A percentile compares a stretch with the other conserved stretches of the same genome.
phyloP scores from a whole-genome alignment of 768 basidiomycete species.

The Candolleomyces efflorescens region DNA sequence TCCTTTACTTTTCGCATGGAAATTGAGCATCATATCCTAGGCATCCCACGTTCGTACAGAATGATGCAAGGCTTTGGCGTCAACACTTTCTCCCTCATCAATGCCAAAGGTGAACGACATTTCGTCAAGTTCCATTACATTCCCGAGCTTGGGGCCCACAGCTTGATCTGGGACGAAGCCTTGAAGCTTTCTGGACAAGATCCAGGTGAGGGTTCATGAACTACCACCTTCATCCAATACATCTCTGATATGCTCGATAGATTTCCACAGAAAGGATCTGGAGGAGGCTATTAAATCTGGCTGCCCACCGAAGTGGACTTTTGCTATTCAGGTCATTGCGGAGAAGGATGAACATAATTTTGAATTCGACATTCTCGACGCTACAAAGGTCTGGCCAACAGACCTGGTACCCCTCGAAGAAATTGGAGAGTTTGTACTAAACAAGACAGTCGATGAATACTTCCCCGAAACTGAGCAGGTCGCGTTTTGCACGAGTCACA shows the following conservation, averaged over 20 bases:
- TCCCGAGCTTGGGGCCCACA: conserved; percentile 79
- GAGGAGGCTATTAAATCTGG: conserved; percentile 77
- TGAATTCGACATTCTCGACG: conserved; percentile 84
- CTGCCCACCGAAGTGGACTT: conserved; percentile 70
- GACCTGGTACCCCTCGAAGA: conserved; percentile 72
- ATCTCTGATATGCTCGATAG: conserved; percentile 21
- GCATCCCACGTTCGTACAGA: conserved; percentile 78
- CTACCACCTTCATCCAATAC: not conserved
- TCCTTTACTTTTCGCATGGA: not conserved
- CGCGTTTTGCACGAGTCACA: conserved; percentile 78
- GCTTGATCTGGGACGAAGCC: conserved; percentile 86
- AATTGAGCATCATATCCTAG: conserved; percentile 17
- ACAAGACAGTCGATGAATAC: conserved; percentile 66
- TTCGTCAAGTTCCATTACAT: conserved; percentile 91
- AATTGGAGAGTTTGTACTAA: conserved; percentile 71
- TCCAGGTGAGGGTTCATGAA: conserved; percentile 43
- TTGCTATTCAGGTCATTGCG: conserved; percentile 71
- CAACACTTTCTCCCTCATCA: conserved; percentile 78
- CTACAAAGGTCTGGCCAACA: conserved; percentile 84
- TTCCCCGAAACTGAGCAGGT: conserved; percentile 88
- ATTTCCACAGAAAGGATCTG: conserved; percentile 86
- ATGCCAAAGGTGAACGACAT: conserved; percentile 56
- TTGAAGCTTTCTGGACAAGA: conserved; percentile 81
- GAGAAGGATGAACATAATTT: conserved; percentile 75
- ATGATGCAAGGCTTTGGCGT: conserved; percentile 92